phyloP scores from a whole-genome alignment of 805 yeast genomes.

The Pichia sporocuriosa region DNA sequence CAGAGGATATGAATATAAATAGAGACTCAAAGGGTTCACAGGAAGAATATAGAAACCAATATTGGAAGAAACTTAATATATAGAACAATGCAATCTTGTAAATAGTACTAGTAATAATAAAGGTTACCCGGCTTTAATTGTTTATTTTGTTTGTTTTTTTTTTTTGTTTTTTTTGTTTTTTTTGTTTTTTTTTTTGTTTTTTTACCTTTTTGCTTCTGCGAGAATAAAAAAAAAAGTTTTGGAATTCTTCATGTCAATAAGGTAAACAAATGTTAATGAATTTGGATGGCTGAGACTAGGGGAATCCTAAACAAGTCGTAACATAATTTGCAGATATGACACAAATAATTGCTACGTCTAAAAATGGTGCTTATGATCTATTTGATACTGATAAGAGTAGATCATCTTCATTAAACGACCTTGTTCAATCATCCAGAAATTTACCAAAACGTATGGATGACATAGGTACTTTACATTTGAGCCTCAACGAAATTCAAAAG shows the following conservation, averaged over 20 bases:
- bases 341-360: not conserved
- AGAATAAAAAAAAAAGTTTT: too few species aligned
- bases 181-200: too few species aligned
- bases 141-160: not conserved
- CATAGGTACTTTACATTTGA: slow-evolving; percentile 73
- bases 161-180: not conserved
- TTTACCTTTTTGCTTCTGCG: too few species aligned
- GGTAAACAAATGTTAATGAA: too few species aligned
- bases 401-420: slow-evolving; percentile 45
- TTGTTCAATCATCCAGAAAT: slow-evolving; percentile 69
- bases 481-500: slow-evolving; percentile 69
- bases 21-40: slow-evolving; percentile 3
- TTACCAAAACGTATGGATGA: slow-evolving; percentile 62
- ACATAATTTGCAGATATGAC: too few species aligned
- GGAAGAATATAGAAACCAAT: slow-evolving; percentile 22
- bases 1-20: slow-evolving; percentile 3
- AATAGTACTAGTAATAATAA: not conserved
- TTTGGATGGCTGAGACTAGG: too few species aligned
- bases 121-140: slow-evolving; percentile 12
- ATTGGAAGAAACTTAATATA: slow-evolving; percentile 17
- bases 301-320: too few species aligned
- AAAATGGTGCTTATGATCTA: not conserved
- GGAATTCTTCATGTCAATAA: too few species aligned
- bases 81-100: too few species aligned
- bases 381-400: slow-evolving; percentile 3